Percentiles rank a stretch among this genome's conserved stretches.
Conservation (phyloP, 1,284 basidiomycete species). For the Cyathus olla region DNA sequence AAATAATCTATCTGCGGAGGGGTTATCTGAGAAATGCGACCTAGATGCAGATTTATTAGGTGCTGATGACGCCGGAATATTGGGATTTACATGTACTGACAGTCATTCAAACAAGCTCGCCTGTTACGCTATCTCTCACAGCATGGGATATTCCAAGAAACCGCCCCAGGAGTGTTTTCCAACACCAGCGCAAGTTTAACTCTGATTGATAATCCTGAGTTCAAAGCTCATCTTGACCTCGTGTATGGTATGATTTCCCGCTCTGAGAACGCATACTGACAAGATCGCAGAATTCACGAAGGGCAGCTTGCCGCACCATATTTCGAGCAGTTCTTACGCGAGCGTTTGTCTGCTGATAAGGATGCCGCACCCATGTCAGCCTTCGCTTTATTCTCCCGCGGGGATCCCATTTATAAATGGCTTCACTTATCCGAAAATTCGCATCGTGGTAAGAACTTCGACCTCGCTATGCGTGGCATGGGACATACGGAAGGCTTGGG, state of each 20-base stretch:
- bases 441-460: slow-evolving; percentile 5
- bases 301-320: background rate
- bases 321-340: slow-evolving; percentile 1
- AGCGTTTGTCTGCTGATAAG: background rate
- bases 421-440: slow-evolving; percentile 3
- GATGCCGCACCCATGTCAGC: background rate
- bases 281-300: background rate
- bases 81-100: background rate
- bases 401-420: slow-evolving; percentile 5
- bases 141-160: slow-evolving; percentile 9
- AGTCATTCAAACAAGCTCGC: background rate
- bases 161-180: background rate
- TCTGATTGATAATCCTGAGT: slow-evolving; percentile 5
- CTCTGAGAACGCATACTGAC: background rate
- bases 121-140: slow-evolving; percentile 7
- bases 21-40: background rate
- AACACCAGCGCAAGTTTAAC: slow-evolving; percentile 7
- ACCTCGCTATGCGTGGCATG: slow-evolving; percentile 10
- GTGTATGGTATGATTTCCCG: background rate
- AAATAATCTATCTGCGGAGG: background rate
- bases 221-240: slow-evolving; percentile 4
- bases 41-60: background rate
- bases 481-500: background rate
- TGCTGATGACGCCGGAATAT: background rate
- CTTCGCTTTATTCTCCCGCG: slow-evolving; percentile 2